Percentiles rank a stretch among this genome's conserved stretches.
Evolutionary conservation across 73 alveolate genomes (phyloP).

Genomic region (Tetrahymena elliotti): DNA sequence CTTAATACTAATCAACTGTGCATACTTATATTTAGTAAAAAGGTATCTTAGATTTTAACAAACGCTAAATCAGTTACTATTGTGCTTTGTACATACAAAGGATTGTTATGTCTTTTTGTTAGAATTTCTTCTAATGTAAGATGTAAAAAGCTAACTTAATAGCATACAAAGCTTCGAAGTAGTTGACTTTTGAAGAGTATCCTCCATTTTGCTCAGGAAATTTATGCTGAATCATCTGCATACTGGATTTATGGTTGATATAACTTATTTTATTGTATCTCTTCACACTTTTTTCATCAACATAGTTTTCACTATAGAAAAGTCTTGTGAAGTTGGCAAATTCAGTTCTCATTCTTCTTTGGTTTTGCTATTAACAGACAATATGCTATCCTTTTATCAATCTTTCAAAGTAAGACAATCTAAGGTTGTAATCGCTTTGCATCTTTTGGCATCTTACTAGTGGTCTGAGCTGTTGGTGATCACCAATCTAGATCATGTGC

Average conservation of each 20-base stretch:
- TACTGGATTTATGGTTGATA: slow-evolving; percentile 19
- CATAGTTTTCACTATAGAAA: slow-evolving; percentile 47
- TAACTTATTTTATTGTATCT: slow-evolving; percentile 7
- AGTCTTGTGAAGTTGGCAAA: slow-evolving; percentile 71
- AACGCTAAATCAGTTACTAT: slow-evolving; percentile 5
- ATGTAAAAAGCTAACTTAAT: slow-evolving; percentile 52
- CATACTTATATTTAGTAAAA: slow-evolving; percentile 48
- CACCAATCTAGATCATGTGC: slow-evolving; percentile 79
- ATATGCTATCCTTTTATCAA: slow-evolving; percentile 35
- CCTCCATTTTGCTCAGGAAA: slow-evolving; percentile 43
- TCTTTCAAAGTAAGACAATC: slow-evolving; percentile 80
- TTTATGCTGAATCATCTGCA: slow-evolving; percentile 63
- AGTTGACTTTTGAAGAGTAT: slow-evolving; percentile 53
- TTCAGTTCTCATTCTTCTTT: slow-evolving; percentile 84
- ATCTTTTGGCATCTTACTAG: slow-evolving; percentile 43
- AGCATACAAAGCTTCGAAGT: slow-evolving; percentile 60
- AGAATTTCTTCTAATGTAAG: slow-evolving; percentile 29
- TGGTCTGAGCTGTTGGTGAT: slow-evolving; percentile 81
- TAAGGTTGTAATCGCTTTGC: slow-evolving; percentile 49
- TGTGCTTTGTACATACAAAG: slow-evolving; percentile 62
- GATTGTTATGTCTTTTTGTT: slow-evolving; percentile 51
- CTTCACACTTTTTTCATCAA: slow-evolving; percentile 43
- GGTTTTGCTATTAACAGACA: slow-evolving; percentile 6
- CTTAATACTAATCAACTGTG: slow-evolving; percentile 83
- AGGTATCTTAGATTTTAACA: not conserved